Evolutionary conservation across 2,329 filamentous ascomycete species (phyloP).

Genomic region (Ophiostoma tasmaniense): DNA sequence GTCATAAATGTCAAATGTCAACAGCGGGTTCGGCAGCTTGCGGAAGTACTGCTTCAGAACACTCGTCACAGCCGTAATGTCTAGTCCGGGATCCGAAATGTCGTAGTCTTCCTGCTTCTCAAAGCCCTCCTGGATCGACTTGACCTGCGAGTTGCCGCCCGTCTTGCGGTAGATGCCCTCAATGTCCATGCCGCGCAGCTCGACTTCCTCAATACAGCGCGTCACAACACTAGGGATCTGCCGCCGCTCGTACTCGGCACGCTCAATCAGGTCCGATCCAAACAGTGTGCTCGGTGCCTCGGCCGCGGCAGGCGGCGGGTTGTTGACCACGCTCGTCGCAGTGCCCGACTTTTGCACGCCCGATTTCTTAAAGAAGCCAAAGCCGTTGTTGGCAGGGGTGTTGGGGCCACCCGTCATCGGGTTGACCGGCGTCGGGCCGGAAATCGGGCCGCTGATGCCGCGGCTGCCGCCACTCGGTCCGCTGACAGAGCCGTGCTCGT

Average conservation of each 20-base stretch:
- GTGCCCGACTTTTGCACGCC: conserved; percentile 45
- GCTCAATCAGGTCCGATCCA: conserved; percentile 77
- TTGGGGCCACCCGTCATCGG: not conserved
- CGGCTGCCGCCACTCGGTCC: not conserved
- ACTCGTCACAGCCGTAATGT: conserved; percentile 94
- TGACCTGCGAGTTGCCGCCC: conserved; percentile 83
- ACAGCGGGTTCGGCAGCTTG: conserved; percentile 76
- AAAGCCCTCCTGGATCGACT: conserved; percentile 83
- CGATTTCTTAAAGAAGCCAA: conserved; percentile 61
- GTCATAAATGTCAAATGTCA: conserved; percentile 91
- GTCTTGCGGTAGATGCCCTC: conserved; percentile 98
- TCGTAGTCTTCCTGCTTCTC: conserved; percentile 80
- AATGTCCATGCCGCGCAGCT: conserved; percentile 90
- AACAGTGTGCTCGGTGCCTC: conserved; percentile 61
- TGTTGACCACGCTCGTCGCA: conserved; percentile 32
- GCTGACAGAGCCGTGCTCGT: conserved; percentile 7
- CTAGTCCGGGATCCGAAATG: conserved; percentile 85
- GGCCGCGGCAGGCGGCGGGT: conserved; percentile 26
- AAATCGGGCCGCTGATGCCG: conserved; percentile 11
- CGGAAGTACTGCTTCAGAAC: conserved; percentile 97
- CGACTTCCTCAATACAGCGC: conserved; percentile 93
- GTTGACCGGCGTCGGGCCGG: not conserved
- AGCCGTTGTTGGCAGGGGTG: conserved; percentile 38
- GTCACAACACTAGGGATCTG: conserved; percentile 86
- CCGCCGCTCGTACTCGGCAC: conserved; percentile 79